These are phyloP conservation scores for Plectosphaerella sp. DNA, from an alignment of 2,329 filamentous ascomycete genomes.

Conservation along the genomic window DNA sequence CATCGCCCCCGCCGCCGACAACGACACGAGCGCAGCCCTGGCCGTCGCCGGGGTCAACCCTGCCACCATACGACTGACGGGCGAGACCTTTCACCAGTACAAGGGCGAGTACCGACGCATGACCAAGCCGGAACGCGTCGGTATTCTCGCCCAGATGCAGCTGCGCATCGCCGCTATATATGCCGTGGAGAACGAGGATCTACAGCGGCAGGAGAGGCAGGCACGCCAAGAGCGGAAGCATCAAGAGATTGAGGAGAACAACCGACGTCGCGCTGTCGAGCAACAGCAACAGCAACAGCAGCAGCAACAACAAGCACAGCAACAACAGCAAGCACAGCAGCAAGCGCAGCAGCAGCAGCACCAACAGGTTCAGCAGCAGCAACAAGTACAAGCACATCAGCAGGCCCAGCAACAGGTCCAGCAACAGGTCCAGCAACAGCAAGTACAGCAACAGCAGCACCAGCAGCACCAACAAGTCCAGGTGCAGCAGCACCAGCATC, in stretches of 20 bases:
- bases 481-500: conserved; percentile 14
- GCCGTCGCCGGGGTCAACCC: conserved; percentile 34
- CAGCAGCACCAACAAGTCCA: conserved; percentile 13
- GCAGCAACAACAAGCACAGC: conserved; percentile 10
- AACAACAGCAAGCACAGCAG: conserved; percentile 7
- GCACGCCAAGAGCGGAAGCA: conserved; percentile 33
- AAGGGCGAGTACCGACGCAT: conserved; percentile 39
- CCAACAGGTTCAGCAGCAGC: conserved; percentile 17
- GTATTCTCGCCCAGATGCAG: conserved; percentile 33
- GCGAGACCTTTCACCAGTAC: conserved; percentile 38
- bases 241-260: conserved; percentile 28
- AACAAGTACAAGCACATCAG: conserved; percentile 15
- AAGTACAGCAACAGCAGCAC: background rate
- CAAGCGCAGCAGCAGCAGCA: conserved; percentile 12
- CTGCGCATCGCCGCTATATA: conserved; percentile 38
- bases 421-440: background rate
- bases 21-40: conserved; percentile 28
- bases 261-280: conserved; percentile 19
- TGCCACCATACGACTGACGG: conserved; percentile 31
- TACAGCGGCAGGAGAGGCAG: conserved; percentile 32
- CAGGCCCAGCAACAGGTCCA: conserved; percentile 7
- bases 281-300: conserved; percentile 19
- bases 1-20: conserved; percentile 6
- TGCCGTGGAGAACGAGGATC: conserved; percentile 38
- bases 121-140: conserved; percentile 32